phyloP scores from a whole-genome alignment of 208 protist species.

The Phytomonas francai region DNA sequence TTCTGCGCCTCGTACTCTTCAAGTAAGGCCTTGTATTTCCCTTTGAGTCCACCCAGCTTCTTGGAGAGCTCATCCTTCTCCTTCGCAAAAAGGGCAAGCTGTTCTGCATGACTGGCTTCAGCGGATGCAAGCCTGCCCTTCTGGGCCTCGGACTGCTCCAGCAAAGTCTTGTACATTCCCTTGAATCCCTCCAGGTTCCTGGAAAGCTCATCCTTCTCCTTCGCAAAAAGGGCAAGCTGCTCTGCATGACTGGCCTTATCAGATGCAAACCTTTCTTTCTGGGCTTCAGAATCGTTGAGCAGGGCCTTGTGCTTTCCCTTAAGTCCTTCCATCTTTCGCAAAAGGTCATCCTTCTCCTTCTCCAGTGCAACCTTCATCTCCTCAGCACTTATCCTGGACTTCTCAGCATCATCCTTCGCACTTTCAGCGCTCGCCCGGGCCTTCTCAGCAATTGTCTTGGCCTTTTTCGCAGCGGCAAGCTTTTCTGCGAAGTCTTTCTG shows the following conservation, averaged over 20 bases:
- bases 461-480: neutral
- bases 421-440: too few species aligned
- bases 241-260: neutral
- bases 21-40: too few species aligned
- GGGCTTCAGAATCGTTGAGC: neutral
- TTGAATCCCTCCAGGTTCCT: neutral
- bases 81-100: too few species aligned
- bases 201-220: constrained; percentile 1
- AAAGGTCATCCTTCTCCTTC: constrained; percentile 14
- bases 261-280: neutral
- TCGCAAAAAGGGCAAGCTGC: neutral
- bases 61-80: too few species aligned
- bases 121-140: neutral
- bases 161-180: neutral
- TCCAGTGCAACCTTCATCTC: neutral
- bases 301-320: neutral
- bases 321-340: constrained; percentile 7
- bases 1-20: too few species aligned
- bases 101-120: neutral
- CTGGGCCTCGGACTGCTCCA: constrained; percentile 2
- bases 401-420: neutral
- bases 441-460: too few species aligned
- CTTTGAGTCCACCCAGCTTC: too few species aligned
- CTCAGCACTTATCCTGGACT: neutral
- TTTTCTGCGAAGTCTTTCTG: neutral